Evolutionary conservation across 768 basidiomycete genomes (phyloP), one percentile per base, ranked within the genome.

Genomic region (Rhodotorula taiwanensis): DNA sequence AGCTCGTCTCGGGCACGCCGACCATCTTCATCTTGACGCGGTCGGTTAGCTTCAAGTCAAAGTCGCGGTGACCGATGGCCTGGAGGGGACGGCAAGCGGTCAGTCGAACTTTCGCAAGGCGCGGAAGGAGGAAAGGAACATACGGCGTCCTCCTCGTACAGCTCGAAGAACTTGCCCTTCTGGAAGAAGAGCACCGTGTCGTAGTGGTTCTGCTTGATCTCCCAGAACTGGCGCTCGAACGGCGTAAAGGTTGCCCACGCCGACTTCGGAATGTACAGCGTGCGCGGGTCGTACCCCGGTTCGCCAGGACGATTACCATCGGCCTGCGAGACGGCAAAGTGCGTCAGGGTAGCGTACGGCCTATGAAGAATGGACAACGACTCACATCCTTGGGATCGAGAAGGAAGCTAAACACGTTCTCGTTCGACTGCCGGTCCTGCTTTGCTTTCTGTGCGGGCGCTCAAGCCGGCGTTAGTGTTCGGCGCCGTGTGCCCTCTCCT

Each of bases 11-110:
- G 0, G 95, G 95, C 10, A 98, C 93, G 42, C 95, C 95, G 44
- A 89, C 94, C 94, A 99, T 99, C 64, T 86, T 91, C 95, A 99
- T 99, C 77, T 98, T 98, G 50, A 98, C 95, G 64, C 95, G 79
- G 58, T 86, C 78, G 0, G 79, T 80, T 34, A 80, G 69, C 72
- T 99, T 98, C 60, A 99, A 78, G 71, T 98, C 95, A 73, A 99
- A 99, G 58, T 93, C 85, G 71, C 85, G 86, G 75, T 98, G 91
- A 1, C 95, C 95, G 54, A 90, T 82, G 18, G 86, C 60, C 48
- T 84, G 77, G 18, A 31, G 48, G n/a, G 39, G 6, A 0, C 2
- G 45, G 52, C 42, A 25, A 28, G 20, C 27, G 16, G 23, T 44
- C 54, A 55, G 53, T 27, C 28, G 7, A 23, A 21, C 25, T 5